A percentile compares a stretch with the other conserved stretches of the same genome.
Evolutionary conservation across 2,329 filamentous ascomycete species (phyloP).

Genomic region (Aspergillus persii): DNA sequence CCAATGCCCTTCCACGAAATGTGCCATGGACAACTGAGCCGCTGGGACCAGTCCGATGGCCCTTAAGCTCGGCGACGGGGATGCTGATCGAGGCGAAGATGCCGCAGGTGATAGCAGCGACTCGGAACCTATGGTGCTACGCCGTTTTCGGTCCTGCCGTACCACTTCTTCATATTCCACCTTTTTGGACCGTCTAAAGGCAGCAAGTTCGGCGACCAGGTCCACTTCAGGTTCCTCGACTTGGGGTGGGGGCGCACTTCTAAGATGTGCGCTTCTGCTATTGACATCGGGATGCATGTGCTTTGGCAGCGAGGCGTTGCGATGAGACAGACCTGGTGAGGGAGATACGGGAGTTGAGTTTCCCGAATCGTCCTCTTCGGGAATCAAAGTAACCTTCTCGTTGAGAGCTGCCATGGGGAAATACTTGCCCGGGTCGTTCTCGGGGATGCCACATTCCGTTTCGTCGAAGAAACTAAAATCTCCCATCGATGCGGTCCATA

Average conservation of each 20-base stretch:
- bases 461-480: conserved; percentile 64
- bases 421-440: conserved; percentile 43
- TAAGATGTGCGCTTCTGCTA: background rate
- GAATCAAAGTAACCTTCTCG: conserved; percentile 45
- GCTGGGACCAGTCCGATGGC: conserved; percentile 11
- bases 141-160: conserved; percentile 24
- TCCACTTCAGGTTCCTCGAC: conserved; percentile 39
- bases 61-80: conserved; percentile 14
- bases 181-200: conserved; percentile 54
- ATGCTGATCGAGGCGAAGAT: conserved; percentile 9
- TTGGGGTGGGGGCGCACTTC: background rate
- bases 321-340: conserved; percentile 10
- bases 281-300: conserved; percentile 1
- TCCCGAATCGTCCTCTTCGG: conserved; percentile 29
- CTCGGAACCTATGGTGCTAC: conserved; percentile 23
- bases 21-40: conserved; percentile 27
- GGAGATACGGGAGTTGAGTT: conserved; percentile 9
- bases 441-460: conserved; percentile 54
- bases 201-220: conserved; percentile 53
- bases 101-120: conserved; percentile 14
- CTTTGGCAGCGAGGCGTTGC: conserved; percentile 1
- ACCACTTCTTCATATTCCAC: conserved; percentile 45
- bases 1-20: conserved; percentile 59
- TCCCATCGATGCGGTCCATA: conserved; percentile 58
- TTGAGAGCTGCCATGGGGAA: conserved; percentile 45